These are phyloP conservation scores for Pseudogymnoascus sp. DNA, from an alignment of 2,329 filamentous ascomycete genomes.

Conservation along the genomic window DNA sequence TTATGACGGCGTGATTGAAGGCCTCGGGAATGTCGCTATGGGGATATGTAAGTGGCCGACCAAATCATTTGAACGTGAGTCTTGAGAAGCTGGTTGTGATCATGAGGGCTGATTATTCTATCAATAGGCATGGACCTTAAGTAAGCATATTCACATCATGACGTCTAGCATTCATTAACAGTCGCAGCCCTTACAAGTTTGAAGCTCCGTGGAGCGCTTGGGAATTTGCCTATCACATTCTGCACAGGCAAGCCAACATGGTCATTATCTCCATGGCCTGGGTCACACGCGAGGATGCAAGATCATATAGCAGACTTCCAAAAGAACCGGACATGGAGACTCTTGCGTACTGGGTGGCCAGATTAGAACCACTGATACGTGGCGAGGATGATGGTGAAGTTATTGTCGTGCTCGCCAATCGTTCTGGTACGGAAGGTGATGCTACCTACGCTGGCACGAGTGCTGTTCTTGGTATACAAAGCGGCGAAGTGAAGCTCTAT, in stretches of 20 bases:
- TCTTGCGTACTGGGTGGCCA: slow-evolving; percentile 66
- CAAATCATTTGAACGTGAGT: background rate
- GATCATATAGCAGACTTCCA: slow-evolving; percentile 38
- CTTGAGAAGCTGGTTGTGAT: background rate
- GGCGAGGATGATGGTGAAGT: slow-evolving; percentile 47
- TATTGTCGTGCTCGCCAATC: slow-evolving; percentile 63
- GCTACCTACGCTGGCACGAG: slow-evolving; percentile 68
- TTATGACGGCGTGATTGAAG: slow-evolving; percentile 36
- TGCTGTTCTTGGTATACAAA: slow-evolving; percentile 57
- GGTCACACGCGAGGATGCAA: slow-evolving; percentile 52
- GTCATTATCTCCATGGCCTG: slow-evolving; percentile 72
- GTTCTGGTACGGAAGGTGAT: slow-evolving; percentile 57
- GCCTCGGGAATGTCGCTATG: slow-evolving; percentile 44
- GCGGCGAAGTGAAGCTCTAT: slow-evolving; percentile 59
- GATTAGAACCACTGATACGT: slow-evolving; percentile 58
- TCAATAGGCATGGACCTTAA: slow-evolving; percentile 51
- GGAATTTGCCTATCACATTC: slow-evolving; percentile 44
- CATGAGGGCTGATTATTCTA: background rate
- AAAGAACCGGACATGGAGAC: slow-evolving; percentile 64
- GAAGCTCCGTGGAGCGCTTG: slow-evolving; percentile 42
- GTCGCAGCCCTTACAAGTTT: background rate
- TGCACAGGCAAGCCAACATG: slow-evolving; percentile 48
- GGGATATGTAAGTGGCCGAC: slow-evolving; percentile 41
- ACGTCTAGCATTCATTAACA: background rate
- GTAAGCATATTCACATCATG: slow-evolving; percentile 29